Base-by-base conservation (phyloP, 306 rosid species). In the Castanea crenata region DNA sequence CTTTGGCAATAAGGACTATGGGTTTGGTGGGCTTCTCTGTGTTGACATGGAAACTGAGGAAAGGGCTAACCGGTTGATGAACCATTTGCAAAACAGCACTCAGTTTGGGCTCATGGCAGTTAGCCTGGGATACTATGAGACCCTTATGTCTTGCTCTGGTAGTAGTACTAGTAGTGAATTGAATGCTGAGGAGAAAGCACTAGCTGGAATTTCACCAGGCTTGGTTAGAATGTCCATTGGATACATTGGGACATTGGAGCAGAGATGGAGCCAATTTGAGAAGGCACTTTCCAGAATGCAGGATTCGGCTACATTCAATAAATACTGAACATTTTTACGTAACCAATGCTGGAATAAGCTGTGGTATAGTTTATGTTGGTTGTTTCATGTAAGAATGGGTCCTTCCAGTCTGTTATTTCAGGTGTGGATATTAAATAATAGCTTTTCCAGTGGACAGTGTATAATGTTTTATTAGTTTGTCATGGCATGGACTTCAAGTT, bases 61-160 rank as follows among this genome's bases (percentile, higher is more conserved):
- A 41, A 82, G 90, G 80, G 99, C 99, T 7, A 96, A 96, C 29
- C 29, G 80, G 8, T 25, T 96, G 19, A 93, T 96, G 99, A 76
- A 63, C 73, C 80, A 85, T 3, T 74, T 95, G 73, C 98, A 95
- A 49, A 95, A 95, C 80, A 75, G 84, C 71, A 80, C 87, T 0
- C 97, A 91, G 54, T 95, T 95, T 31, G 99, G 98, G 3, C 83
- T 91, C 88, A 91, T 95, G 92, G 99, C 99, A 0, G 98, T 95
- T 38, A 95, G 98, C 78, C 52, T 95, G 67, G 98, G 99, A 1
- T 95, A 90, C 76, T 95, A 91, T 13, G 99, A 95, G 78, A 95
- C 98, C 14, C 96, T 95, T 0, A 95, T 95, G 97, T 95, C 98
- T 0, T 90, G 96, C 71, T 95, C 99, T 1, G 96, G 99, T 0